These are phyloP conservation scores for Geotrichum klebahnii DNA, from an alignment of 1,139 yeast species.

Conservation along the genomic window DNA sequence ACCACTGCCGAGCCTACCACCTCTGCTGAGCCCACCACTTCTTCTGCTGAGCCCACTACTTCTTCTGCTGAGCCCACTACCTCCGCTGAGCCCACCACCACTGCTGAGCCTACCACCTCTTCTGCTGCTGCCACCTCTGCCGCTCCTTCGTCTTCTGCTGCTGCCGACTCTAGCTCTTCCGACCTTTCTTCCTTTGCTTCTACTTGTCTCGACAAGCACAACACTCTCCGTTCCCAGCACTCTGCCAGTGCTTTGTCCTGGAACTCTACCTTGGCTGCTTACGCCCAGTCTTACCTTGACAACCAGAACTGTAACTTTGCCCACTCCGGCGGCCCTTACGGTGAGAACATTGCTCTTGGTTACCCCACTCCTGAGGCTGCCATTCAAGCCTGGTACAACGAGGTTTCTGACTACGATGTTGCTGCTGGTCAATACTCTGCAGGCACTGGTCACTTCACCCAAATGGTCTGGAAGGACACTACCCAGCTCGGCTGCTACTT, in stretches of 20 bases:
- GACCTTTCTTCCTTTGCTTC: constrained; percentile 27
- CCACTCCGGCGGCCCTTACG: constrained; percentile 77
- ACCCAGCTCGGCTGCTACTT: constrained; percentile 72
- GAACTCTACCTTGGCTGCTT: constrained; percentile 59
- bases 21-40: constrained; percentile 6
- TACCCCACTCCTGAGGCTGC: constrained; percentile 53
- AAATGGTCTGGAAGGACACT: constrained; percentile 73
- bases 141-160: constrained; percentile 13
- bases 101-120: constrained; percentile 17
- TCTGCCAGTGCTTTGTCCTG: constrained; percentile 58
- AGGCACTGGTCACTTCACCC: constrained; percentile 73
- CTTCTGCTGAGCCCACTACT: constrained; percentile 14
- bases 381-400: constrained; percentile 81
- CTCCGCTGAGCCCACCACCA: constrained; percentile 22
- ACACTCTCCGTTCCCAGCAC: constrained; percentile 63
- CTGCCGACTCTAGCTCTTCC: constrained; percentile 12
- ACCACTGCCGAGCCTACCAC: constrained; percentile 75
- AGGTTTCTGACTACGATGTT: constrained; percentile 53
- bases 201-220: constrained; percentile 53
- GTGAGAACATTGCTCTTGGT: constrained; percentile 87
- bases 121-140: constrained; percentile 9
- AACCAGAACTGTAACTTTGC: constrained; percentile 65
- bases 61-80: constrained; percentile 43
- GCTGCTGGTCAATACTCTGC: constrained; percentile 42
- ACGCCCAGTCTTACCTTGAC: constrained; percentile 62